A percentile compares a stretch with the other conserved stretches of the same genome.
Conservation (phyloP, 1,284 basidiomycete genomes). For the Trametes sp. region DNA sequence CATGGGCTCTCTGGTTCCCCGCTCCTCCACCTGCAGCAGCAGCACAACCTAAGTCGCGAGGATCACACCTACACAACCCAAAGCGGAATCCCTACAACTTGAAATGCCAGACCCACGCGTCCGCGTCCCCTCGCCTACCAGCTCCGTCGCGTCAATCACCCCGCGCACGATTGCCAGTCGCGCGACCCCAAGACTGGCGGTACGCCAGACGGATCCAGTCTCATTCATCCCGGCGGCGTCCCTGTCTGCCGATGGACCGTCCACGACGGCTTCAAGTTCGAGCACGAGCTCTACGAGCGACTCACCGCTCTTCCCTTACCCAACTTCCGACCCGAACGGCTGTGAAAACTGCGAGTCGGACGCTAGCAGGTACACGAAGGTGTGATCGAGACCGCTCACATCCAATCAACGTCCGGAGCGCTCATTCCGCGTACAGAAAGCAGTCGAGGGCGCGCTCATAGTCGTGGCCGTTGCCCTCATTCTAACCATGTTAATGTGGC, state of each 20-base stretch:
- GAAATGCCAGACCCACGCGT: not conserved
- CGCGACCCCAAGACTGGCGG: not conserved
- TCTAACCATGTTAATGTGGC: constrained; percentile 18
- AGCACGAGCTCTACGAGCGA: constrained; percentile 13
- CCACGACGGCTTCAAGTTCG: not conserved
- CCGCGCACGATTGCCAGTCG: not conserved
- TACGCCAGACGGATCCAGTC: constrained; percentile 2
- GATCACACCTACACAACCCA: not conserved
- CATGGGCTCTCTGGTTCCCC: constrained; percentile 10
- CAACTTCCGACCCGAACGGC: constrained; percentile 4
- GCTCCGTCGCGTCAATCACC: not conserved
- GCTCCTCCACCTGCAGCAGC: not conserved
- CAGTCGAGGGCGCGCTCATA: constrained; percentile 27
- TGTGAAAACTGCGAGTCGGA: constrained; percentile 9
- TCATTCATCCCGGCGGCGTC: not conserved
- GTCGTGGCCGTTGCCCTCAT: constrained; percentile 22
- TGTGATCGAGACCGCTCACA: not conserved
- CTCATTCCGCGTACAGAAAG: constrained; percentile 8
- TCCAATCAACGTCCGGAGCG: not conserved
- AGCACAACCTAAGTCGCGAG: not conserved
- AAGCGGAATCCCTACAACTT: not conserved
- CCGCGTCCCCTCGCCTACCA: not conserved
- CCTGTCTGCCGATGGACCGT: not conserved
- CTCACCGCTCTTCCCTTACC: constrained; percentile 23
- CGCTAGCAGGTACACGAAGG: constrained; percentile 21